phyloP scores from a whole-genome alignment of 2,329 filamentous ascomycete genomes.

The Trichoderma afroharzianum region DNA sequence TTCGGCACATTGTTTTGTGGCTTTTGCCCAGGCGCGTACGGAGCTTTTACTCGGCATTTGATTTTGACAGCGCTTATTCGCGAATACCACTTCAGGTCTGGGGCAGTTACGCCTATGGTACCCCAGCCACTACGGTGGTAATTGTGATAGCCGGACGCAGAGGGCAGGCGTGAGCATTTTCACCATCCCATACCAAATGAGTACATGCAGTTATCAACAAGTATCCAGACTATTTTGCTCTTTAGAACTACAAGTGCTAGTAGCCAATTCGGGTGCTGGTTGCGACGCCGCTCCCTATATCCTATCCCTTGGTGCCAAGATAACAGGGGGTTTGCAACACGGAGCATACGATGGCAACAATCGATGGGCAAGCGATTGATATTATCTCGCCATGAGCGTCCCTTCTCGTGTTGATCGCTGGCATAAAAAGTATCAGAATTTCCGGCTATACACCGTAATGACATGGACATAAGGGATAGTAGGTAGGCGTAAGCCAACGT shows the following conservation, averaged over 20 bases:
- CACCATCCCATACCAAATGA: fast-evolving
- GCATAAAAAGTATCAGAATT: neutral
- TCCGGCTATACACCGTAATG: neutral
- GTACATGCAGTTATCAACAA: neutral
- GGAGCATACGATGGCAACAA: neutral
- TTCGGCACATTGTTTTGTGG: neutral
- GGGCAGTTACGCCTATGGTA: neutral
- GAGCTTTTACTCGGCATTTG: neutral
- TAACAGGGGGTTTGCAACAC: neutral
- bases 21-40: neutral
- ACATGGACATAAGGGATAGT: neutral
- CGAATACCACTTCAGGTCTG: neutral
- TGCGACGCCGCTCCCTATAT: neutral
- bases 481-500: neutral
- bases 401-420: neutral
- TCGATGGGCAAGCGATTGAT: neutral
- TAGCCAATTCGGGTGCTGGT: neutral
- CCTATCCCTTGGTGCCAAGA: neutral
- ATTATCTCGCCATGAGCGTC: neutral
- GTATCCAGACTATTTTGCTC: neutral
- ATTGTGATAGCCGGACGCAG: fast-evolving
- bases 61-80: neutral
- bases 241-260: neutral
- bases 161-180: neutral
- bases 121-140: neutral